A percentile compares a stretch with the other conserved stretches of the same genome.
Evolutionary conservation across 352 stramenopile species (phyloP).

Genomic region (Pythium brachiatum): DNA sequence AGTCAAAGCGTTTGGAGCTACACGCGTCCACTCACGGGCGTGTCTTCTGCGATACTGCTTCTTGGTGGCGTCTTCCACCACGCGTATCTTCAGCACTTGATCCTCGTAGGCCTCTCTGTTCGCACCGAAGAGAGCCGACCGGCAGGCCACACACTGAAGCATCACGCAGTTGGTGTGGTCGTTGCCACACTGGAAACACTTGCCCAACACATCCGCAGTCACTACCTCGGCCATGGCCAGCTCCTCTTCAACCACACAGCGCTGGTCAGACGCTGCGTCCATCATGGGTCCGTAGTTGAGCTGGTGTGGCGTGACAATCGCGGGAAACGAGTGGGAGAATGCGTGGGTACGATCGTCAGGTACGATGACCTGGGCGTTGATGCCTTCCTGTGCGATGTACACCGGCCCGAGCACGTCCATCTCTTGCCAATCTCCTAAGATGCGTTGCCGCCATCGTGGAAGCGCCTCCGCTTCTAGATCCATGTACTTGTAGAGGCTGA

Average conservation of each 20-base stretch:
- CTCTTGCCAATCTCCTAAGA: too few species aligned
- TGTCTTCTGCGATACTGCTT: slow-evolving; percentile 7
- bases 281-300: too few species aligned
- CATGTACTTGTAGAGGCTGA: not conserved
- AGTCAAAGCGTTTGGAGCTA: slow-evolving; percentile 8
- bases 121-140: not conserved
- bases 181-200: slow-evolving; percentile 63
- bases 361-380: too few species aligned
- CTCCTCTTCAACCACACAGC: slow-evolving; percentile 38
- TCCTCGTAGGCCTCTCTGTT: slow-evolving; percentile 4
- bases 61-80: not conserved
- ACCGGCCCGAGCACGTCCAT: too few species aligned
- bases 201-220: slow-evolving; percentile 57
- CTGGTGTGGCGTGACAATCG: too few species aligned
- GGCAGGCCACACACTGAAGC: slow-evolving; percentile 3
- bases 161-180: slow-evolving; percentile 46
- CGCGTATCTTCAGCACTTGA: not conserved
- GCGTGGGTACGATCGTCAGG: too few species aligned
- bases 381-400: too few species aligned
- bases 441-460: not conserved
- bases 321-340: too few species aligned
- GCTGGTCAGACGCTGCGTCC: slow-evolving; percentile 82
- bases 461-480: not conserved
- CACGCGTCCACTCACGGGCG: slow-evolving; percentile 3
- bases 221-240: slow-evolving; percentile 41